Percentiles rank a stretch among this genome's conserved stretches.
Conservation (phyloP, 1,284 basidiomycete species). For the Puccinia brachypodii region DNA sequence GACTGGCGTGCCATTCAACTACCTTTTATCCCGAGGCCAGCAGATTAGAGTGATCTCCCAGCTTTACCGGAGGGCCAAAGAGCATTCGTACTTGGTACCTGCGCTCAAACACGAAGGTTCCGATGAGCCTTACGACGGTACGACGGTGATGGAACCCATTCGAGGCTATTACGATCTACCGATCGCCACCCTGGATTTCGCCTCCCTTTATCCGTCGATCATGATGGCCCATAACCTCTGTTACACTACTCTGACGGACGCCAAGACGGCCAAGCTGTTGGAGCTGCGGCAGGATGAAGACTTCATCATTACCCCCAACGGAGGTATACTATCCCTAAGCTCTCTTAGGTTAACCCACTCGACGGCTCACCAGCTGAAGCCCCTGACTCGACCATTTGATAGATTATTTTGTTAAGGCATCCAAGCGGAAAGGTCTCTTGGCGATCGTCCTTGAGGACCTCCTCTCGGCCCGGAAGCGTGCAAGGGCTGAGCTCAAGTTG, state of each 20-base stretch:
- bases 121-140: conserved; percentile 94
- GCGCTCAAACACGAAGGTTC: conserved; percentile 74
- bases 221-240: conserved; percentile 99
- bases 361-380: not conserved
- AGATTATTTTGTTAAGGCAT: conserved; percentile 79
- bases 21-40: conserved; percentile 81
- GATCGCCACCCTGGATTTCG: conserved; percentile 95
- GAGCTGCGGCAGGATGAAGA: conserved; percentile 78
- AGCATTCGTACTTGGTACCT: conserved; percentile 82
- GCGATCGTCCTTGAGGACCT: conserved; percentile 90
- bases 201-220: conserved; percentile 93
- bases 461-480: conserved; percentile 82
- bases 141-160: conserved; percentile 91
- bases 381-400: not conserved
- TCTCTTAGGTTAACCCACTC: conserved; percentile 4
- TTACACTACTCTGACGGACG: conserved; percentile 87
- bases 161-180: conserved; percentile 91
- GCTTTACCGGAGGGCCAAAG: conserved; percentile 81
- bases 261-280: conserved; percentile 71
- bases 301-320: conserved; percentile 78
- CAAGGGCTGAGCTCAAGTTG: conserved; percentile 88
- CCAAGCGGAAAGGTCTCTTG: conserved; percentile 76
- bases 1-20: conserved; percentile 97
- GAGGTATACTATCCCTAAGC: not conserved
- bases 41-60: conserved; percentile 96